Conservation (phyloP, 768 basidiomycete species). For the Exidia glandulosa region DNA sequence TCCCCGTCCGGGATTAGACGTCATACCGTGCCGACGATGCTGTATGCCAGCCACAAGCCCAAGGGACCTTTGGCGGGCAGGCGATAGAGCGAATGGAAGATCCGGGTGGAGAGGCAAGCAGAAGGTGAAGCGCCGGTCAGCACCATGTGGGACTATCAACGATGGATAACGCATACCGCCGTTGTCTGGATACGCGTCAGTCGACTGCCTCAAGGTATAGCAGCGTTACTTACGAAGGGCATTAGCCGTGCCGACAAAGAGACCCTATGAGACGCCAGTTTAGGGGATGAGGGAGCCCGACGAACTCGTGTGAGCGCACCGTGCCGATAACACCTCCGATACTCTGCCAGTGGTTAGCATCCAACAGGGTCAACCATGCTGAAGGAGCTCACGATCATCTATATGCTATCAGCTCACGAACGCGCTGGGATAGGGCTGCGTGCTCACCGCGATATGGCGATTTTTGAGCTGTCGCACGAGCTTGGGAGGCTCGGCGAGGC, state of each 20-base stretch:
- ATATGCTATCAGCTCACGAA: no score
- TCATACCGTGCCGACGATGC: slow-evolving; percentile 56
- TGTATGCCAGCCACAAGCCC: slow-evolving; percentile 65
- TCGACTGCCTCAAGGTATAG: not conserved
- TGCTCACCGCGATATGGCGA: slow-evolving; percentile 76
- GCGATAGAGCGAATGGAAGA: no score
- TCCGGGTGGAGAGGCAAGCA: no score
- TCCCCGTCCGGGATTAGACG: no score
- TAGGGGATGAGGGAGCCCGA: not conserved
- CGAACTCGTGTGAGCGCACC: slow-evolving; percentile 20
- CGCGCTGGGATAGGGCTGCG: slow-evolving; percentile 21
- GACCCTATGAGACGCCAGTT: slow-evolving; percentile 10
- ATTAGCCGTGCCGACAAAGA: slow-evolving; percentile 40
- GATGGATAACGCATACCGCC: no score
- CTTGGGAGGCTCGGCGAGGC: not conserved
- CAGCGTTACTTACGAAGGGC: slow-evolving; percentile 21
- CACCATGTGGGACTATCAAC: no score
- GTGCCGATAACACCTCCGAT: slow-evolving; percentile 39
- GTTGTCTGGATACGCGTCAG: not conserved
- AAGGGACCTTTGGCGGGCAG: slow-evolving; percentile 71
- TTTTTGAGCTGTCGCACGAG: slow-evolving; percentile 61
- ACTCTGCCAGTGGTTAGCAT: slow-evolving; percentile 7
- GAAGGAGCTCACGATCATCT: no score
- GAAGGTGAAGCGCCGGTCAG: no score
- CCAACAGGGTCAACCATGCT: no score